Base-by-base conservation (phyloP, 2,329 filamentous ascomycete genomes). In the Corinectria fuckeliana region DNA sequence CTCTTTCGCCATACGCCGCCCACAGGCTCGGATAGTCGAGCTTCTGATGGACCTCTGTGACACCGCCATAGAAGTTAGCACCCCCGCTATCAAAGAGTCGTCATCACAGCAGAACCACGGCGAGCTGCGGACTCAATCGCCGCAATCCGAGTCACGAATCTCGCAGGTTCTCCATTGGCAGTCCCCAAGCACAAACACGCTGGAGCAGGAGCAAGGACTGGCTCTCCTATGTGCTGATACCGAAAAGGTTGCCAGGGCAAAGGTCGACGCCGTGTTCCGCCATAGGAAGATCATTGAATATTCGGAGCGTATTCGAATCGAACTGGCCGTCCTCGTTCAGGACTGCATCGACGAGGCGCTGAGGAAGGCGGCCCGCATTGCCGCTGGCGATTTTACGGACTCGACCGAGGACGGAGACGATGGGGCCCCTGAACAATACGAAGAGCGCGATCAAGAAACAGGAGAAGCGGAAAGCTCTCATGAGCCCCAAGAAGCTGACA, bases 101-200 rank as follows among this genome's bases (percentile, higher is more conserved):
- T 85, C 88, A 8, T 82, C 86, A 2, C 86, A 89, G 65, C 71
- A 75, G 34, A 75, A 82, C 45, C 82, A 85, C 7, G 89, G 91
- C 48, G 93, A 97, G 63, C 88, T 98, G 63, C 88, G 94, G 45
- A 97, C 94, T 0, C 91, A 97, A 72, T 99, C 95, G 4, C 95
- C 95, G 0, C 92, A 97, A 72, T 99, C 96, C 0, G 95, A 99
- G 74, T 95, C 92, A 41, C 89, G 94, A 28, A 96, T 98, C 68
- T 91, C 91, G 1, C 95, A 99, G 75, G 93, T 99, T 5, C 76
- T 96, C 66, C 93, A 97, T 74, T 99, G 96, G 95, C 93, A 97
- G 71, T 97, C 94, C 5, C 95, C 95, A 1, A 93, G 92, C 69
- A 91, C 90, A 49, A 94, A 94, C 70, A 95, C 93, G 0, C 78